phyloP scores from a whole-genome alignment of 495 filamentous ascomycete species.

The Pseudotulostoma volvatum region DNA sequence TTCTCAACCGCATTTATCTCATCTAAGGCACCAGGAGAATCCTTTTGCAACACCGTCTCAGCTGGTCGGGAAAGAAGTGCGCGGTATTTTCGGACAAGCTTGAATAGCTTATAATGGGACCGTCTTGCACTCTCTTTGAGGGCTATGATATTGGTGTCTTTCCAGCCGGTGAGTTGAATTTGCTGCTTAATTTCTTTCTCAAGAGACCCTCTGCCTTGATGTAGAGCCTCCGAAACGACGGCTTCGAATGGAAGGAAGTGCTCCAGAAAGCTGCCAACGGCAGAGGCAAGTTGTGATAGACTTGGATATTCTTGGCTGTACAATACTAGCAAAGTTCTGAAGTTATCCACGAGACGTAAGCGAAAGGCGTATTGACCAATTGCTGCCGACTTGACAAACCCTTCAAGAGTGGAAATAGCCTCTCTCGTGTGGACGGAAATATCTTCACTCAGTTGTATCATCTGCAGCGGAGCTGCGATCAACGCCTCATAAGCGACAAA shows the following conservation, averaged over 20 bases:
- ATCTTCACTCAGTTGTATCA: slow-evolving; percentile 37
- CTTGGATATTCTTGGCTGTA: slow-evolving; percentile 36
- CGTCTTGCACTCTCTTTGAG: slow-evolving; percentile 72
- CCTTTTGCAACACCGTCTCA: slow-evolving; percentile 42
- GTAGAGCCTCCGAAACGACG: slow-evolving; percentile 42
- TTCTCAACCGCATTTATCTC: slow-evolving; percentile 4
- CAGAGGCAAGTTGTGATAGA: slow-evolving; percentile 35
- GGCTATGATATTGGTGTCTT: slow-evolving; percentile 84
- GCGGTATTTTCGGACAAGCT: slow-evolving; percentile 77
- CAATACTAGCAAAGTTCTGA: slow-evolving; percentile 35
- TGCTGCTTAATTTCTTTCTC: slow-evolving; percentile 83
- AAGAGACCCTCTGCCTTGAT: slow-evolving; percentile 43
- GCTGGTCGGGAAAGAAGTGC: slow-evolving; percentile 56
- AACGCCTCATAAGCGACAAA: slow-evolving; percentile 86
- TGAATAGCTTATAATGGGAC: slow-evolving; percentile 85
- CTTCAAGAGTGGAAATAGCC: slow-evolving; percentile 52
- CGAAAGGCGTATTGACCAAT: slow-evolving; percentile 66
- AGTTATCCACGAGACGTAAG: slow-evolving; percentile 52
- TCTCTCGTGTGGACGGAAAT: slow-evolving; percentile 46
- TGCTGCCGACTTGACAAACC: slow-evolving; percentile 56
- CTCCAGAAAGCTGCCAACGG: slow-evolving; percentile 59
- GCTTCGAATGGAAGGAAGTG: slow-evolving; percentile 55
- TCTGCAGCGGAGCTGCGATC: slow-evolving; percentile 53
- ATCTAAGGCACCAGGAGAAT: slow-evolving; percentile 38
- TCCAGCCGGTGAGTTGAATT: slow-evolving; percentile 81